Base-by-base conservation (phyloP, 495 filamentous ascomycete genomes). In the Hypomontagnella submonticulosa region DNA sequence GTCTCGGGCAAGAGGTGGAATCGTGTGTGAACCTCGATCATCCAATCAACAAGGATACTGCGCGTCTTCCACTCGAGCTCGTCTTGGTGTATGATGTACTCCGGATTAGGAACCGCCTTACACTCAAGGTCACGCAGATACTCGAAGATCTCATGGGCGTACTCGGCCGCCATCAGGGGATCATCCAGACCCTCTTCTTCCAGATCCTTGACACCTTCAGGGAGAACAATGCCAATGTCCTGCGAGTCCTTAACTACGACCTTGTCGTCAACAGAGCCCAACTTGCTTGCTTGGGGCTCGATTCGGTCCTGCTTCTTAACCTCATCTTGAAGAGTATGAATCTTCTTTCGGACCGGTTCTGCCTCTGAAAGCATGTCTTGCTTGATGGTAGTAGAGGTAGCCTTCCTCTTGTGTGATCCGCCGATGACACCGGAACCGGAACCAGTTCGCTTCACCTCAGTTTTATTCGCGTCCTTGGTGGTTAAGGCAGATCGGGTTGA, bases 1-100 rank as follows among this genome's bases (percentile, higher is more conserved):
- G 95, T 99, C 79, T 99, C 95, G n/a, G 95, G 95, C 11, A 99
- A 87, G 18, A 99, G 88, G 60, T 93, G 91, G 83, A 99, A 99
- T 48, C 94, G 90, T 16, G 92, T 96, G 81, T 99, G 95, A 41
- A 99, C 95, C 76, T 99, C 95, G 63, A 99, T 92, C 54, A 99
- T 84, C 95, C 95, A 99, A 82, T 99, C 96, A 57, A 98, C 88
- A 53, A 99, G 87, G 63, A 99, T 97, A 41, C 93, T 95, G 69
- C 95, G 92, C 82, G 97, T 97, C 81, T 97, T 95, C 95, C 95
- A 99, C 76, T 97, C 93, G 2, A 99, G 82, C 63, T 97, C 92
- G 19, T 90, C 88, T 73, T 99, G 95, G 73, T 93, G 89, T 4
- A 90, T 85, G 83, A 99, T 99, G 79, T 99, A 99, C 48, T 93